Evolutionary conservation across 1,284 basidiomycete species (phyloP), one percentile per base, ranked within the genome.

Genomic region (Mycosarcoma mackinlayi): DNA sequence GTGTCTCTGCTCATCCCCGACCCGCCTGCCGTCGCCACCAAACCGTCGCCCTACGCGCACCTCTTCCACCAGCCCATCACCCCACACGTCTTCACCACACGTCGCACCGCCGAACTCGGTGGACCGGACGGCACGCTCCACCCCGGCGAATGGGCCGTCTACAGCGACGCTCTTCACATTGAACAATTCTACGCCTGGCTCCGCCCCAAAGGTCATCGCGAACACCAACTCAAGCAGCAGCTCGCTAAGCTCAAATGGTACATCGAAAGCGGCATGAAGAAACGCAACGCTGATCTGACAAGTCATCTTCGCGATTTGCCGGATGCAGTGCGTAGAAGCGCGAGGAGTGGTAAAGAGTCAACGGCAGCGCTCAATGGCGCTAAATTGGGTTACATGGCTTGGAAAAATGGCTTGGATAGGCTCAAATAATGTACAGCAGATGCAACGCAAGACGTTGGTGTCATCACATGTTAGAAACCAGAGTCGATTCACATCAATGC

Each of bases 191-290:
- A 92, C 44, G 87, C 88, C 3, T 98, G 94, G 94, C 86, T 98
- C 19, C 94, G 97, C 79, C 86, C 89, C 21, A 93, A 93, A 83
- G 96, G 95, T 7, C 87, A 90, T 47, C 89, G 94, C 45, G 95
- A 98, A 83, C 84, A 90, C 38, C 89, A 90, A 30, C 86, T 98
- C 51, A 91, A 92, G 84, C 90, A 89, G 57, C 84, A 88, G 3
- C 84, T 98, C 67, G 88, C 86, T 24, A 92, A 90, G 81, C 96
- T 94, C 92, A 90, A 89, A 87, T 85, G 87, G 37, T 92, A 94
- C 79, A 89, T 98, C 62, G 88, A 89, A 30, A 89, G 88, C 19
- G 93, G 94, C 9, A 89, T 95, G 83, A 56, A 58, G 31, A 75
- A 66, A 34, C 52, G 74, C 24, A 70, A 58, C 16, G 46, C 53